Evolutionary conservation across 2,329 filamentous ascomycete species (phyloP), one percentile per base, ranked within the genome.

Genomic region (Aspergillus novoparasiticus): DNA sequence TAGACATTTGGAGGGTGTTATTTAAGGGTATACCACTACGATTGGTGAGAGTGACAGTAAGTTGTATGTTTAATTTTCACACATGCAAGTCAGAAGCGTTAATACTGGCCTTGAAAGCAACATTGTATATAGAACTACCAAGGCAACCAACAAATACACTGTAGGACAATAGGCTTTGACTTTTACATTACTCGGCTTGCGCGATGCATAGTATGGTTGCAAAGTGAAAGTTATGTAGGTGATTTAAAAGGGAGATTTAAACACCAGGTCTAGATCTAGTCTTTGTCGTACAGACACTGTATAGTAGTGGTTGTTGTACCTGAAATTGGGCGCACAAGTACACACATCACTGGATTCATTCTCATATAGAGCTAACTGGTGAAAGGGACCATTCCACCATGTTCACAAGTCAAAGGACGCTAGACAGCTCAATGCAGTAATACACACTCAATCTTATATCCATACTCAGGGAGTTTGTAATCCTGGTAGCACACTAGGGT

Each of bases 401-500:
- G 30, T 23, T 11, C 6, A 48, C n/a, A 51, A 32, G 26, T 57
- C 58, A 60, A 43, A 53, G 48, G 59, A 32, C 56, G 62, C 60
- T 64, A 57, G 63, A 59, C 55, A 58, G 45, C 58, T 46, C 30
- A 23, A 56, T 59, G 59, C 59, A 60, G 57, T 26, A 59, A 50
- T 36, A 61, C 45, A 48, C 23, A 61, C 51, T 59, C 36, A 45
- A 60, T 58, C 55, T 48, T 51, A 57, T 61, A 54, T 63, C 58
- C 62, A 60, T 43, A 46, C 51, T 45, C 57, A 48, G 54, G 58
- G 30, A 48, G 58, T 26, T 57, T 43, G 62, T 58, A 61, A 32
- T 11, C 16, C 6, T 51, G 48, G 16, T 19, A 51, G 50, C 50
- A 61, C 53, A 60, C 41, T 23, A 55, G 45, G 65, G 59, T 63